A percentile compares a stretch with the other conserved stretches of the same genome.
These are phyloP conservation scores for Aureobasidium sp. DNA, from an alignment of 2,329 filamentous ascomycete genomes.

Conservation along the genomic window DNA sequence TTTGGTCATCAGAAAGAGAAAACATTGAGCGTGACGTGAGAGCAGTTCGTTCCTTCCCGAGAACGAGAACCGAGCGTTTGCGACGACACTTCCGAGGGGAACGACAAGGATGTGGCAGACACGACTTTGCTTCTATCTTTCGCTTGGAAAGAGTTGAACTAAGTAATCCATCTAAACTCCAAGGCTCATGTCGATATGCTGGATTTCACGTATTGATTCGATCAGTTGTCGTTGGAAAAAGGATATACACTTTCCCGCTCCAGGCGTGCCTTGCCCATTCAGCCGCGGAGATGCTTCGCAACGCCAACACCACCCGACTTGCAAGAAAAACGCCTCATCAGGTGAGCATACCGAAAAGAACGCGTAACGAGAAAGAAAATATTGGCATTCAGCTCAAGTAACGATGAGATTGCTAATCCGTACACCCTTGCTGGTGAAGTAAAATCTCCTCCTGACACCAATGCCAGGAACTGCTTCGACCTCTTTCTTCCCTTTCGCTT, in stretches of 20 bases:
- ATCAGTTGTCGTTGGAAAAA: background rate
- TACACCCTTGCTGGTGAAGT: slow-evolving; percentile 71
- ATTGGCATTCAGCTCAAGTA: background rate
- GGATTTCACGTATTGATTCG: background rate
- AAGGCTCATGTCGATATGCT: too few relatives aligned
- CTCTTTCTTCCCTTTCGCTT: slow-evolving; percentile 46
- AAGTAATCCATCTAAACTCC: too few relatives aligned
- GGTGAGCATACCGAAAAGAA: background rate
- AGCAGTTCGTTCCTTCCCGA: background rate
- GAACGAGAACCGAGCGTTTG: slow-evolving; percentile 2
- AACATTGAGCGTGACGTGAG: background rate
- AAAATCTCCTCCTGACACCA: slow-evolving; percentile 69
- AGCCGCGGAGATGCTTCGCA: slow-evolving; percentile 5
- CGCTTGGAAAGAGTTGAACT: background rate
- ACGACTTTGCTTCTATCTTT: background rate
- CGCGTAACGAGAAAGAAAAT: background rate
- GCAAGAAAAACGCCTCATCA: background rate
- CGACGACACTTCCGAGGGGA: background rate
- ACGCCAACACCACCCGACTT: background rate
- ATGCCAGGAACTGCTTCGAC: slow-evolving; percentile 42
- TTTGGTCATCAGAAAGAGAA: background rate
- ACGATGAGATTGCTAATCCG: slow-evolving; percentile 61
- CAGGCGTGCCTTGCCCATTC: background rate
- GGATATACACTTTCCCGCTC: background rate
- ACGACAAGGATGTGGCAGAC: background rate